phyloP scores from a whole-genome alignment of 2,329 filamentous ascomycete genomes.

The Neopestalotiopsis sp. region DNA sequence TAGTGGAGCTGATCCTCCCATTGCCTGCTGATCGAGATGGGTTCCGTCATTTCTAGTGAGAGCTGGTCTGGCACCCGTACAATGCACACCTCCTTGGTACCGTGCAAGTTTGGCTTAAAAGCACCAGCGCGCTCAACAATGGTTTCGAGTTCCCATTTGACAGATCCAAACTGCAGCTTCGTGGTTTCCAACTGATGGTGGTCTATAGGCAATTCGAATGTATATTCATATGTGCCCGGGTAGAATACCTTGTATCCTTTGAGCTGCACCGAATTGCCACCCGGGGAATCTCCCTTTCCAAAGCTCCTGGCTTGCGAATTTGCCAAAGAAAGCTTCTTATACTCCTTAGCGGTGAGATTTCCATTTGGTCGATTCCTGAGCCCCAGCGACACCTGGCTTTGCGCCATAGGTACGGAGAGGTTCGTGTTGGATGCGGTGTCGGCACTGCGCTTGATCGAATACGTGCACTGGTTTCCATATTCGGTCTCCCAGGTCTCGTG shows the following conservation, averaged over 20 bases:
- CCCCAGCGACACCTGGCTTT: slow-evolving; percentile 40
- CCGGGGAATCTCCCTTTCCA: slow-evolving; percentile 75
- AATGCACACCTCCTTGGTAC: slow-evolving; percentile 80
- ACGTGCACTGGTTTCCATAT: slow-evolving; percentile 69
- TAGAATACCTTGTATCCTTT: slow-evolving; percentile 88
- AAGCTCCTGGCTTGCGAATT: slow-evolving; percentile 86
- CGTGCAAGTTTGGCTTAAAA: slow-evolving; percentile 87
- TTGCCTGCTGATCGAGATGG: slow-evolving; percentile 89
- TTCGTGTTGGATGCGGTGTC: slow-evolving; percentile 43
- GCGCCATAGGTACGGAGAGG: slow-evolving; percentile 34
- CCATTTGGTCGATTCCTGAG: slow-evolving; percentile 35
- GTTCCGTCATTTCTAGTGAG: slow-evolving; percentile 88
- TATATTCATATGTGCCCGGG: slow-evolving; percentile 70
- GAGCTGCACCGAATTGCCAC: slow-evolving; percentile 61
- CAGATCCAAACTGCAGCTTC: slow-evolving; percentile 82
- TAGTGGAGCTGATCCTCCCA: slow-evolving; percentile 97
- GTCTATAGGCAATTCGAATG: slow-evolving; percentile 89
- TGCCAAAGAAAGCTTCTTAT: slow-evolving; percentile 76
- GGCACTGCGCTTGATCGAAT: slow-evolving; percentile 48
- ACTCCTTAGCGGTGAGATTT: slow-evolving; percentile 53
- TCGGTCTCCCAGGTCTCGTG: slow-evolving; percentile 65
- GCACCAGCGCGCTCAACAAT: slow-evolving; percentile 85
- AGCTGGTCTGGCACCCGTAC: slow-evolving; percentile 87
- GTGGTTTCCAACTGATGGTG: slow-evolving; percentile 89
- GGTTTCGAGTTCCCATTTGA: slow-evolving; percentile 88